Evolutionary conservation across 2,329 filamentous ascomycete species (phyloP).

Genomic region (Alternaria arborescens): DNA sequence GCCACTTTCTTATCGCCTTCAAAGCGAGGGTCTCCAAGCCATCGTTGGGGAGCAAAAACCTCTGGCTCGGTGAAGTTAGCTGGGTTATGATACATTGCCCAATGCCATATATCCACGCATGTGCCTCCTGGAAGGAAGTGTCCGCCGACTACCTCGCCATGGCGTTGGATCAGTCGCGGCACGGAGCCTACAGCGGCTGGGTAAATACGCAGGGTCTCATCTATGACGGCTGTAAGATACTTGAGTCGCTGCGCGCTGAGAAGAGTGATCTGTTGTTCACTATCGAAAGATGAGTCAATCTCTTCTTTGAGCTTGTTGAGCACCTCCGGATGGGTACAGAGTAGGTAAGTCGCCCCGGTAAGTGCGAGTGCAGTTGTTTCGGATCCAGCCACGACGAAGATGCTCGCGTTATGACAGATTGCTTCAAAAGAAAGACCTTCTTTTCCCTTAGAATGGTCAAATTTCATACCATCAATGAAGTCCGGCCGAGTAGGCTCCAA

Average conservation of each 20-base stretch:
- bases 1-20: not conserved
- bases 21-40: slow-evolving; percentile 1
- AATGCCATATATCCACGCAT: slow-evolving; percentile 9
- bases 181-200: slow-evolving; percentile 21
- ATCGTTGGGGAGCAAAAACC: slow-evolving; percentile 3
- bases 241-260: slow-evolving; percentile 24
- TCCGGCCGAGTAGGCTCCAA: slow-evolving; percentile 26
- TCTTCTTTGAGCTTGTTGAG: slow-evolving; percentile 25
- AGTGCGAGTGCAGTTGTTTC: slow-evolving; percentile 31
- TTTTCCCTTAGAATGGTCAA: slow-evolving; percentile 16
- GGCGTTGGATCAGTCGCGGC: slow-evolving; percentile 9
- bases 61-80: slow-evolving; percentile 7
- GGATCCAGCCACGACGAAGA: slow-evolving; percentile 32
- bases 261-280: slow-evolving; percentile 40
- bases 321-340: slow-evolving; percentile 25
- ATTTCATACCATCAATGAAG: slow-evolving; percentile 28
- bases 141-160: slow-evolving; percentile 8
- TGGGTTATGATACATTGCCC: slow-evolving; percentile 14
- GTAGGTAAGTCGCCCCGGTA: slow-evolving; percentile 21
- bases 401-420: slow-evolving; percentile 17
- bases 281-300: slow-evolving; percentile 26
- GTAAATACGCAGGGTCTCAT: slow-evolving; percentile 46
- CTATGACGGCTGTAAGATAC: slow-evolving; percentile 30
- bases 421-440: slow-evolving; percentile 29
- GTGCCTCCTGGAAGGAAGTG: slow-evolving; percentile 8